phyloP scores from a whole-genome alignment of 371 early-diverging fungal species.

The Rhizopus arrhizus region DNA sequence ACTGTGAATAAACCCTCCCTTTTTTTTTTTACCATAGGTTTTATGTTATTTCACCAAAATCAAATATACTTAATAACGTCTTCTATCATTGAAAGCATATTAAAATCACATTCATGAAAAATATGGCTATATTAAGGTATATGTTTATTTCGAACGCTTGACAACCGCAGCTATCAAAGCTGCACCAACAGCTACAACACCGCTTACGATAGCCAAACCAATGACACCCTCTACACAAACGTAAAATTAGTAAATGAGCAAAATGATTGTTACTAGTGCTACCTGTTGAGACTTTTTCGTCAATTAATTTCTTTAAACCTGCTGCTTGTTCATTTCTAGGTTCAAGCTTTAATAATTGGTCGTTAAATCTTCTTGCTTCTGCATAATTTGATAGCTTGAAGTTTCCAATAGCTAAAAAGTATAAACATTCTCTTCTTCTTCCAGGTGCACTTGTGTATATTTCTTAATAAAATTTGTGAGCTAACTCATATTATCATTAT shows the following conservation, averaged over 20 bases:
- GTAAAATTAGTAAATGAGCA: conserved; percentile 4
- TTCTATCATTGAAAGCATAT: too few relatives aligned
- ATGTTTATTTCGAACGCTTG: conserved; percentile 34
- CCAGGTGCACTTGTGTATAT: conserved; percentile 83
- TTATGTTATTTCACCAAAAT: too few relatives aligned
- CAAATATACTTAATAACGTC: too few relatives aligned
- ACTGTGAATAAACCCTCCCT: too few relatives aligned
- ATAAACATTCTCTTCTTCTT: conserved; percentile 91
- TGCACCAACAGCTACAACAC: conserved; percentile 70
- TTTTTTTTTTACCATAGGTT: too few relatives aligned
- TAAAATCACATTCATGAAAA: too few relatives aligned
- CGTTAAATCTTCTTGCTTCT: conserved; percentile 78
- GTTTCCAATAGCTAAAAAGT: conserved; percentile 90
- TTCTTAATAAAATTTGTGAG: conserved; percentile 50
- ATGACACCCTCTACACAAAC: conserved; percentile 74
- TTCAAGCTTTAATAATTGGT: conserved; percentile 78
- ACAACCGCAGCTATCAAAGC: conserved; percentile 48
- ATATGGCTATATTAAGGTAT: neutral
- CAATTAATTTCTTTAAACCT: conserved; percentile 75
- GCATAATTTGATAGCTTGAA: conserved; percentile 86
- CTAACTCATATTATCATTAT: neutral
- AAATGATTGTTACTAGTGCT: conserved; percentile 15
- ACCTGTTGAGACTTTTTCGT: conserved; percentile 83
- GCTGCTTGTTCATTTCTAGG: conserved; percentile 84
- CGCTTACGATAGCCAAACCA: conserved; percentile 89